Conservation (phyloP, 108 stramenopile genomes). For the Mediolabrus comicus region DNA sequence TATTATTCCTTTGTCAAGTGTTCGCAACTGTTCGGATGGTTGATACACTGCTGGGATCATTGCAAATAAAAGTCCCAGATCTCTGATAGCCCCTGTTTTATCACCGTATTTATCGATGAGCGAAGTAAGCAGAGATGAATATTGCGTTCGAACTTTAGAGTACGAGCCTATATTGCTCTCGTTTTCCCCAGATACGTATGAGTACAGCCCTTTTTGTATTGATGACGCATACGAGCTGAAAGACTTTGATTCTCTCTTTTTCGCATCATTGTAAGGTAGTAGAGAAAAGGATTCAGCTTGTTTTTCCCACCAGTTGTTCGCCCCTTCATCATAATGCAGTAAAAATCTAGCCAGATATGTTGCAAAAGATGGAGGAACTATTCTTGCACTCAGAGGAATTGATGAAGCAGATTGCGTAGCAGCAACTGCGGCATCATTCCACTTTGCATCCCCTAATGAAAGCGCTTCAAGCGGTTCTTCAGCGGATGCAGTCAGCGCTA, state of each 20-base stretch:
- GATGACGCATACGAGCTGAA: constrained; percentile 72
- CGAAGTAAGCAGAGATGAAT: constrained; percentile 8
- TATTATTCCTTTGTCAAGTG: constrained; percentile 12
- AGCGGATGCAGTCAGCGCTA: constrained; percentile 7
- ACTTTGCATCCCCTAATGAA: constrained; percentile 38
- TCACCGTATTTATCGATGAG: constrained; percentile 38
- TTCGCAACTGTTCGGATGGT: constrained; percentile 40
- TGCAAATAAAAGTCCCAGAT: constrained; percentile 66
- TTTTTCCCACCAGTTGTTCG: constrained; percentile 61
- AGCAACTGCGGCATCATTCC: constrained; percentile 26
- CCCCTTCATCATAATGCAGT: constrained; percentile 65
- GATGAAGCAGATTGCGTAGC: constrained; percentile 9
- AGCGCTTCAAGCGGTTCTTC: constrained; percentile 36
- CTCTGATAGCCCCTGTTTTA: constrained; percentile 38
- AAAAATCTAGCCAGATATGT: constrained; percentile 75
- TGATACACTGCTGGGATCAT: constrained; percentile 72
- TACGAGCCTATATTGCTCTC: constrained; percentile 7
- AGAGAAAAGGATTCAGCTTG: constrained; percentile 48
- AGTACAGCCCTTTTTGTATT: constrained; percentile 40
- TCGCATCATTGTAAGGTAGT: constrained; percentile 44
- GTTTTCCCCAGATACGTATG: constrained; percentile 14
- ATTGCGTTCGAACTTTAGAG: constrained; percentile 5
- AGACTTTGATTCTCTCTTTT: constrained; percentile 33
- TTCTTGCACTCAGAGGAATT: constrained; percentile 7
- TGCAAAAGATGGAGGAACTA: constrained; percentile 64